Base-by-base conservation (phyloP, 441 rosid species). In the Flueggea neowawraea region DNA sequence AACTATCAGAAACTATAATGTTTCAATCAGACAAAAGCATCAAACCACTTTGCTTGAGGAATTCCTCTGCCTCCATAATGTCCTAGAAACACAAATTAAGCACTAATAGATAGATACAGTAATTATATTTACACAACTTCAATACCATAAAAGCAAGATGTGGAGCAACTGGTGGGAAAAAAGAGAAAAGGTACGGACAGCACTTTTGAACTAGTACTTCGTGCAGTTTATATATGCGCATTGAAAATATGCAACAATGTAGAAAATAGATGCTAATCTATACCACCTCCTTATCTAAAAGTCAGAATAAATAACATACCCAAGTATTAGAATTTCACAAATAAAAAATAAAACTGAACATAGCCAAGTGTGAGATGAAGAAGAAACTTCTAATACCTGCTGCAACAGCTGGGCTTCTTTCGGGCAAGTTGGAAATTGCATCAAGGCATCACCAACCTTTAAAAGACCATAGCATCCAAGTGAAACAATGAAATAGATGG, bases 401-500 rank as follows among this genome's bases (percentile, higher is more conserved):
- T 85, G 97, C 80, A 95, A 72, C 17, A 89, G 80, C 62, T 75
- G 4, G 31, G 97, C 92, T 75, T 95, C 99, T 66, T 81, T 86
- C 32, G 97, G 95, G 68, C 99, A 88, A 15, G 98, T 88, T 52
- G 95, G 98, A 74, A 89, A 95, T 16, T 62, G 76, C 82, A 95
- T 85, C 52, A 95, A 67, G 31, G 96, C 98, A 31, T 84, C 69
- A 58, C 98, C 99, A 55, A 89, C 98, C 98, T 86, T 89, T 44
- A 95, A 76, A 54, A 95, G 76, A 65, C 96, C 99, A 73, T 95
- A 95, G 82, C 96, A 91, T 70, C 97, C 99, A 8, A 95, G 74
- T 2, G 96, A 82, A 58, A 95, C 82, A 36, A 88, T 61, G 65
- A 86, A 82, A 70, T 95, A 91, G 63, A 88, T 75, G 4, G 95